Evolutionary conservation across 345 rosid species (phyloP).

Genomic region (Salix udensis): DNA sequence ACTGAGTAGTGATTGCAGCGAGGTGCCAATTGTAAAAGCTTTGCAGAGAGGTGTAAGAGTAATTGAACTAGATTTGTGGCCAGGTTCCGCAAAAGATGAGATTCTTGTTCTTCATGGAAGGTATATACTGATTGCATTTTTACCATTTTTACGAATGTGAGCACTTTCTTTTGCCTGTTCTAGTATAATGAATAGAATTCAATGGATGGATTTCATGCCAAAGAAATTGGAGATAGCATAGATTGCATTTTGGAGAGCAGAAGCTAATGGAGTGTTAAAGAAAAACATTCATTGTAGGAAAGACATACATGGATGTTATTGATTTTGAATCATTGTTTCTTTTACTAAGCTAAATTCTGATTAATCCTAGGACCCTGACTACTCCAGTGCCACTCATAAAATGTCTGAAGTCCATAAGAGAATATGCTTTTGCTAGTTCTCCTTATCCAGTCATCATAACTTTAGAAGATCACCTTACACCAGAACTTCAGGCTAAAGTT

Average conservation of each 20-base stretch:
- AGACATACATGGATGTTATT: neutral
- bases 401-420: constrained; percentile 69
- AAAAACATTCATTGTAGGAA: neutral
- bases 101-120: constrained; percentile 89
- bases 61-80: constrained; percentile 96
- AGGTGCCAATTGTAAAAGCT: constrained; percentile 75
- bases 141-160: neutral
- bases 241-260: neutral
- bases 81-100: constrained; percentile 59
- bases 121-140: constrained; percentile 24
- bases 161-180: neutral
- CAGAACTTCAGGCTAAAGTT: constrained; percentile 79
- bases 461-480: constrained; percentile 89
- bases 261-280: neutral
- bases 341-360: neutral
- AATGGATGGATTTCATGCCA: neutral
- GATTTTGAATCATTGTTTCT: neutral
- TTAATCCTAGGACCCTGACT: constrained; percentile 65
- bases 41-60: constrained; percentile 80
- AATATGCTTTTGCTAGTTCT: constrained; percentile 66
- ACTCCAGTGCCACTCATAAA: constrained; percentile 65
- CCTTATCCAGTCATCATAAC: constrained; percentile 89
- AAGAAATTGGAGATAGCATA: neutral
- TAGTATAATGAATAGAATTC: no score
- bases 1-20: constrained; percentile 91